Evolutionary conservation across 495 filamentous ascomycete genomes (phyloP).

Genomic region (Penicillium antarcticum): DNA sequence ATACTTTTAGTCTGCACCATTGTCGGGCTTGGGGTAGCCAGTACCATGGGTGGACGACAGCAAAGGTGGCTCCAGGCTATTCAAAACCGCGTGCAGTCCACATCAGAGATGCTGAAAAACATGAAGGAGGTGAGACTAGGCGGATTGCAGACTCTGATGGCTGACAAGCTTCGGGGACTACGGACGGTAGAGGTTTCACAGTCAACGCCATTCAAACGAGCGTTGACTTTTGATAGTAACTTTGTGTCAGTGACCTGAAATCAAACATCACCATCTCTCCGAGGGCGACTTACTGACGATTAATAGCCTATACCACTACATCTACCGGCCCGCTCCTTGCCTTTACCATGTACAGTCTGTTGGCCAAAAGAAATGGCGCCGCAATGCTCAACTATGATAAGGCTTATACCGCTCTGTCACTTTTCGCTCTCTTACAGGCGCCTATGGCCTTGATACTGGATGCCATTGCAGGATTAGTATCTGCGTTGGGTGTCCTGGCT

Average conservation of each 20-base stretch:
- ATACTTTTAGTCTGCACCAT: not conserved
- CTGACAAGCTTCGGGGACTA: not conserved
- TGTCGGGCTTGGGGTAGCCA: not conserved
- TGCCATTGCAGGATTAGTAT: not conserved
- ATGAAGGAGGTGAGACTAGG: slow-evolving; percentile 5
- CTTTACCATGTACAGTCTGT: not conserved
- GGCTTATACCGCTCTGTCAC: not conserved
- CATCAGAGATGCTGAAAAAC: not conserved
- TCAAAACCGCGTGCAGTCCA: not conserved
- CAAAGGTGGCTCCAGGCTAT: not conserved
- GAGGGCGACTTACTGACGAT: not conserved
- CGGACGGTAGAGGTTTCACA: not conserved
- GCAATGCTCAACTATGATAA: not conserved
- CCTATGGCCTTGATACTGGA: not conserved
- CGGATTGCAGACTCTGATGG: slow-evolving; percentile 14
- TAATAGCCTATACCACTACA: not conserved
- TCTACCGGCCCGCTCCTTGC: not conserved
- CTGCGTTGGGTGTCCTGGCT: not conserved
- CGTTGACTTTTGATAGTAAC: not conserved
- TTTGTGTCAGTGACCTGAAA: not conserved
- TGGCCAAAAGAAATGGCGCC: not conserved
- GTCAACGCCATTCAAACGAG: not conserved
- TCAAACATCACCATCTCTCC: not conserved
- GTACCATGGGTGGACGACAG: not conserved
- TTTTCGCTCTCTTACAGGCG: not conserved